Evolutionary conservation across 148 eudicot genomes (phyloP), one percentile per base, ranked within the genome.

Genomic region (Silene uniflora): DNA sequence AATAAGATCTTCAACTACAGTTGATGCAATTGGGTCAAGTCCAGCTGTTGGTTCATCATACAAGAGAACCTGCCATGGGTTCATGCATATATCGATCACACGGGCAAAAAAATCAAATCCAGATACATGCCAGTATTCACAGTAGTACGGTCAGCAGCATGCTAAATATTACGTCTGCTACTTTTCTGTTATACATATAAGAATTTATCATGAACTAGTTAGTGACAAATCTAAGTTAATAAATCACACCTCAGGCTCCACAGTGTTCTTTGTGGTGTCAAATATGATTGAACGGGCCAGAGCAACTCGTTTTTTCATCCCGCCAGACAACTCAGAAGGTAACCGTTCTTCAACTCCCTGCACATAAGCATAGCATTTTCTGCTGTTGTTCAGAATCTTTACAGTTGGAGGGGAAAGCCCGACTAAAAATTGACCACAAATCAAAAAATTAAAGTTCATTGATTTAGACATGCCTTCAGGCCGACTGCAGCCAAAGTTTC

Each of bases 41-140:
- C 98, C 98, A 80, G 97, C 98, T 44, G 98, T 93, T 73, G 98
- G 98, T 82, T 93, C 98, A 72, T 93, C 98, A 77, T 93, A 93
- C 78, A 93, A 84, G 62, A 93, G 87, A 69, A 93, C 98, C 98
- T 93, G 83, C 52, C 75, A 62, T 59, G 75, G 59, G 56, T 62
- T 21, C 7, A 23, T 12, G 64, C 54, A 25, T 42, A 52, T 35
- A 58, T 21, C 24, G 60, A 23, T 44, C 4, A 27, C 27, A 46
- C 4, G 13, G 29, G 55, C 32, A 60, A 18, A 32, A 46, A 25
- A 29, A 75, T 21, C 39, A 52, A 21, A 52, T 42, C 16, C 22
- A 32, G 35, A 32, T 32, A 32, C 35, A 32, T 32, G 35, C 35
- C 35, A 32, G 35, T 32, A 32, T 32, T 32, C 35, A 32, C 5